Percentiles rank a stretch among this genome's conserved stretches.
Evolutionary conservation across 371 early-diverging fungal genomes (phyloP).

Genomic region (Zychaea mexicana): DNA sequence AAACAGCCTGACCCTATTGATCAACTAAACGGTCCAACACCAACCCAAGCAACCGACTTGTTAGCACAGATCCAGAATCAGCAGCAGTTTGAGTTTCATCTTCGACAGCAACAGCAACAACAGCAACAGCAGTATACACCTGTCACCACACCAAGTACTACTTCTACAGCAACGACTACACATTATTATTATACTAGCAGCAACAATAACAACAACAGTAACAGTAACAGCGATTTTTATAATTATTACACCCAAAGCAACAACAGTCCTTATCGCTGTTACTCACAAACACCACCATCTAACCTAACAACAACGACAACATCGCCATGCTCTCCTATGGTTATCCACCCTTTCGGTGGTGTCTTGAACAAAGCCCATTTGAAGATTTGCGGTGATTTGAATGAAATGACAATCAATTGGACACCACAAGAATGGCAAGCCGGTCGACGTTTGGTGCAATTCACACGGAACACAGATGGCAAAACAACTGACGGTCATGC

Average conservation of each 20-base stretch:
- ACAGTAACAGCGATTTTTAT: background rate
- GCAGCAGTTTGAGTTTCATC: constrained; percentile 13
- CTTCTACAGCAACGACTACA: background rate
- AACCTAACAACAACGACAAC: background rate
- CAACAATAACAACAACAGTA: constrained; percentile 11
- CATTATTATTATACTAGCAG: constrained; percentile 4
- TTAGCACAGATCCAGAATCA: constrained; percentile 6
- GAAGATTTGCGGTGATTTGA: constrained; percentile 63
- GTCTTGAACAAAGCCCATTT: constrained; percentile 73
- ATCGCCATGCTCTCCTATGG: background rate
- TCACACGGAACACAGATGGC: constrained; percentile 48
- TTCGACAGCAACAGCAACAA: constrained; percentile 14
- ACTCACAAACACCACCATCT: constrained; percentile 1
- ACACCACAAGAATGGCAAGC: constrained; percentile 63
- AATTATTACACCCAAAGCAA: background rate
- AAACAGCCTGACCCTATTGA: constrained; percentile 2
- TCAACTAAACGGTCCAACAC: background rate
- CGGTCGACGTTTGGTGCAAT: constrained; percentile 75
- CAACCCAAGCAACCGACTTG: constrained; percentile 8
- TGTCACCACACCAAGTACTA: constrained; percentile 1
- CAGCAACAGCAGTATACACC: constrained; percentile 12
- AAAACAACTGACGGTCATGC: constrained; percentile 5
- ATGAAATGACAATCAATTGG: constrained; percentile 63
- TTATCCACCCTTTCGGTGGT: constrained; percentile 40
- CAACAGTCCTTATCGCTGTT: constrained; percentile 2